Percentiles rank a stretch among this genome's conserved stretches.
Evolutionary conservation across 805 yeast species (phyloP).

Genomic region (Candida tallmaniae): DNA sequence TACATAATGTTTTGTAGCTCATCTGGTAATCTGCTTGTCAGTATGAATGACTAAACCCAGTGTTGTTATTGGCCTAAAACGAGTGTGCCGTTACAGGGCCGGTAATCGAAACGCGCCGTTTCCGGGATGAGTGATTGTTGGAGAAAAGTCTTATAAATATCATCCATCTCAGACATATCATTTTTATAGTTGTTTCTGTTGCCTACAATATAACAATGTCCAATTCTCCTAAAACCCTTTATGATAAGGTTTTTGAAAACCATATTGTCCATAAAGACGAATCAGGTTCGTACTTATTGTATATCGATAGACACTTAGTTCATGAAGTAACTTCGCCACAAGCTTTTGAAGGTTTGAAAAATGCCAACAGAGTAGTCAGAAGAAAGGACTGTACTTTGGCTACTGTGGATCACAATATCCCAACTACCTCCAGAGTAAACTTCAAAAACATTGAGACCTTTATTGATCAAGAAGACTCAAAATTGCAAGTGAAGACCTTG

Average conservation of each 20-base stretch:
- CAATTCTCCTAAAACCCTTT: constrained; percentile 62
- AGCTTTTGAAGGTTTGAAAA: constrained; percentile 92
- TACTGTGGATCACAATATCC: constrained; percentile 96
- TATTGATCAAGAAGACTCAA: constrained; percentile 86
- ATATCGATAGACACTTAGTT: constrained; percentile 94
- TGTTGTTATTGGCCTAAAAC: too few species aligned
- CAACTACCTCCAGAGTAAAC: constrained; percentile 80
- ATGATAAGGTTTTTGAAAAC: constrained; percentile 94
- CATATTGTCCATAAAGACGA: constrained; percentile 90
- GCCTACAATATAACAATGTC: too few species aligned
- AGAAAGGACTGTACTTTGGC: constrained; percentile 91
- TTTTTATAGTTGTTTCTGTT: too few species aligned
- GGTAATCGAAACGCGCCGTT: too few species aligned
- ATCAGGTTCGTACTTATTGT: constrained; percentile 78
- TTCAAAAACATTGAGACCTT: constrained; percentile 73
- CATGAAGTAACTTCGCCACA: constrained; percentile 99
- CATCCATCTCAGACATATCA: not conserved
- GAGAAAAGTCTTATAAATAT: too few species aligned
- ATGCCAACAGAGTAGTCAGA: constrained; percentile 86
- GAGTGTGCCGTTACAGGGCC: too few species aligned
- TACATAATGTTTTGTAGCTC: too few species aligned
- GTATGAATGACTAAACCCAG: too few species aligned
- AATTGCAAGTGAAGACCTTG: constrained; percentile 85
- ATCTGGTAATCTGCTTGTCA: too few species aligned
- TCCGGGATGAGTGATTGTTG: too few species aligned